Conservation (phyloP, 192 early-diverging fungal genomes). For the Linnemannia schmuckeri region DNA sequence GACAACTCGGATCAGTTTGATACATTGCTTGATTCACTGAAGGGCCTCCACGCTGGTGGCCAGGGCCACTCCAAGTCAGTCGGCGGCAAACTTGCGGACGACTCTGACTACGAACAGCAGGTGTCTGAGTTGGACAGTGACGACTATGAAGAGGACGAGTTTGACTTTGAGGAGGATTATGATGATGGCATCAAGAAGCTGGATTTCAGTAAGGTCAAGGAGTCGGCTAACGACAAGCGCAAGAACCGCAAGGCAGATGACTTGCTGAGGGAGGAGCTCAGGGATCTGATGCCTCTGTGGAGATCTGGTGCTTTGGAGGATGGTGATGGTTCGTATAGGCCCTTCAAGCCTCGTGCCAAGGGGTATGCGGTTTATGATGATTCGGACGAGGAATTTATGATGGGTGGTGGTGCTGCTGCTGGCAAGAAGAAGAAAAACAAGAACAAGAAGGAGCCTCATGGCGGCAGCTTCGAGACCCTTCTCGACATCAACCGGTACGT, state of each 20-base stretch:
- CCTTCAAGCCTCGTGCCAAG: constrained; percentile 42
- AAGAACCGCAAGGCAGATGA: constrained; percentile 43
- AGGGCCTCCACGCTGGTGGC: constrained; percentile 24
- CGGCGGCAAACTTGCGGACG: constrained; percentile 11
- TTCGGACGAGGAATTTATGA: constrained; percentile 40
- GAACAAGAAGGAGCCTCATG: constrained; percentile 44
- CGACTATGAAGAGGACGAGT: constrained; percentile 37
- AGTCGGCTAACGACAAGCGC: constrained; percentile 27
- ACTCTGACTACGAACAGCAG: constrained; percentile 42
- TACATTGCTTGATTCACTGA: constrained; percentile 39
- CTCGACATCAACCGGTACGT: constrained; percentile 43
- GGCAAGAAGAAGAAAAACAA: constrained; percentile 44
- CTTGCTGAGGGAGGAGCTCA: constrained; percentile 35
- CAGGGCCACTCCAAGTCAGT: constrained; percentile 30
- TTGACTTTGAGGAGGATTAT: constrained; percentile 52
- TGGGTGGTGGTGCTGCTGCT: constrained; percentile 6
- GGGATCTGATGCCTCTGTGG: constrained; percentile 47
- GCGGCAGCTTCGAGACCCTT: constrained; percentile 35
- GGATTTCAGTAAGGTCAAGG: constrained; percentile 31
- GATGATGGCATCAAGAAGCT: constrained; percentile 42
- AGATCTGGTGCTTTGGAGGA: constrained; percentile 34
- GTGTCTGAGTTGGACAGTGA: constrained; percentile 16
- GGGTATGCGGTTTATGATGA: constrained; percentile 48
- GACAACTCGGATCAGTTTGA: constrained; percentile 18
- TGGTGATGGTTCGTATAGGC: constrained; percentile 39